Conservation (phyloP, 768 basidiomycete genomes). For the Xerocomellus amylosporus region DNA sequence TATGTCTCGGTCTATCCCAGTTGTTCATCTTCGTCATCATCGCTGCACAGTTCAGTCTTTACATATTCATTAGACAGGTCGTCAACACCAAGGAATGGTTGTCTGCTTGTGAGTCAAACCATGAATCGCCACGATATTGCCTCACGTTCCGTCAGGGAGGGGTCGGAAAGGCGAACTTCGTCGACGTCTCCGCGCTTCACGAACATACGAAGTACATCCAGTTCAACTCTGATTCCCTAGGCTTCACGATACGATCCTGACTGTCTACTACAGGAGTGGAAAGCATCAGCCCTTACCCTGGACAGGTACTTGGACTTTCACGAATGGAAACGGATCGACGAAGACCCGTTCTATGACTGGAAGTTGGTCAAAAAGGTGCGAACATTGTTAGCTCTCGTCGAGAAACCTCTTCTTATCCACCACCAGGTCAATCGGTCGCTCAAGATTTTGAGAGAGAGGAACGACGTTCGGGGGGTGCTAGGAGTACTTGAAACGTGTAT, state of each 20-base stretch:
- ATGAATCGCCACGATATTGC: background rate
- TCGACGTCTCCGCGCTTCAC: constrained; percentile 68
- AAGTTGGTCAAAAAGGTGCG: constrained; percentile 72
- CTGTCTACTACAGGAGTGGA: constrained; percentile 68
- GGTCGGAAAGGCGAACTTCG: constrained; percentile 80
- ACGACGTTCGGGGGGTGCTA: constrained; percentile 81
- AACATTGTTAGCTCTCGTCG: background rate
- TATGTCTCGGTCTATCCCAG: constrained; percentile 38
- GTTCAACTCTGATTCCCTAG: too few species aligned
- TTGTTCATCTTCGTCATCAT: constrained; percentile 83
- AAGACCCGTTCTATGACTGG: constrained; percentile 92
- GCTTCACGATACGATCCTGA: background rate
- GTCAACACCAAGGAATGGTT: constrained; percentile 96
- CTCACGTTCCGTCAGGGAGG: constrained; percentile 55
- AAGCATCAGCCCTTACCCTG: constrained; percentile 67
- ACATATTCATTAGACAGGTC: constrained; percentile 84
- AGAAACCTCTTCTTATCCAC: background rate
- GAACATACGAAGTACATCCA: constrained; percentile 76
- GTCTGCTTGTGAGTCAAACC: constrained; percentile 66
- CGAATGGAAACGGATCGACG: constrained; percentile 86
- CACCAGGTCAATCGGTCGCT: constrained; percentile 75
- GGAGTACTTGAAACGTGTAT: constrained; percentile 91
- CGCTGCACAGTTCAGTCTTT: constrained; percentile 77
- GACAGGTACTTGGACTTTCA: constrained; percentile 84
- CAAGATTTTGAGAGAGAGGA: constrained; percentile 62